Evolutionary conservation across 2,329 filamentous ascomycete species (phyloP).

Genomic region (Thermothelomyces thermophilus): DNA sequence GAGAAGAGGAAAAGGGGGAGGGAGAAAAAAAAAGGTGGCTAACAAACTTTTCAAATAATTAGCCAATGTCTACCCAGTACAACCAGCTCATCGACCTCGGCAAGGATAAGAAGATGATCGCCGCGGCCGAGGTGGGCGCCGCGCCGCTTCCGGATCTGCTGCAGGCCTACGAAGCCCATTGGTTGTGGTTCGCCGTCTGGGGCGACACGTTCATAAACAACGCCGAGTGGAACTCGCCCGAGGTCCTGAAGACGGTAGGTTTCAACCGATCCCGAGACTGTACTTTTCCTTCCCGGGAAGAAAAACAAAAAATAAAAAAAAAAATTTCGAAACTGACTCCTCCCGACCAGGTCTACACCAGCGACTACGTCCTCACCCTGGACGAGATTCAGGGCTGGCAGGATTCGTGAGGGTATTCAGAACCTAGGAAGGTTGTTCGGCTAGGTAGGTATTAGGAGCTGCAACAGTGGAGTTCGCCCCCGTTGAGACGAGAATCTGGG

Average conservation of each 20-base stretch:
- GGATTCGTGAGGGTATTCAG: background rate
- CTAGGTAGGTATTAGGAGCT: too few species aligned
- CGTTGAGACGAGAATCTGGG: too few species aligned
- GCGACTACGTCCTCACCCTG: slow-evolving; percentile 31
- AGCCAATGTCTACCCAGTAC: slow-evolving; percentile 39
- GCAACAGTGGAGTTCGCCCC: too few species aligned
- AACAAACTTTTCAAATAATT: background rate
- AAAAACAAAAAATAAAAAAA: too few species aligned
- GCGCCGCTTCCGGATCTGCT: slow-evolving; percentile 38
- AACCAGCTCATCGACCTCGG: slow-evolving; percentile 38
- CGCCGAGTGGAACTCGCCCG: slow-evolving; percentile 35
- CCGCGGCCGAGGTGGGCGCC: slow-evolving; percentile 41
- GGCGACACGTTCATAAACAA: slow-evolving; percentile 38
- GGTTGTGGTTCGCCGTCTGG: slow-evolving; percentile 44
- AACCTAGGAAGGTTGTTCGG: too few species aligned
- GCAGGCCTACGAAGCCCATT: slow-evolving; percentile 40
- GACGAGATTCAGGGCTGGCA: slow-evolving; percentile 33
- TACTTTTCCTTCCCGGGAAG: too few species aligned
- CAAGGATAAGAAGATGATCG: slow-evolving; percentile 41
- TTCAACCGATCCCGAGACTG: background rate
- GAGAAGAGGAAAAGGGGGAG: background rate
- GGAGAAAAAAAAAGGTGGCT: background rate
- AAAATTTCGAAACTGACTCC: background rate
- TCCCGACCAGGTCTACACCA: slow-evolving; percentile 28
- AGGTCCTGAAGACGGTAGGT: slow-evolving; percentile 33